A percentile compares a stretch with the other conserved stretches of the same genome.
phyloP scores from a whole-genome alignment of 139 green algal species.

The Trebouxia sp. region DNA sequence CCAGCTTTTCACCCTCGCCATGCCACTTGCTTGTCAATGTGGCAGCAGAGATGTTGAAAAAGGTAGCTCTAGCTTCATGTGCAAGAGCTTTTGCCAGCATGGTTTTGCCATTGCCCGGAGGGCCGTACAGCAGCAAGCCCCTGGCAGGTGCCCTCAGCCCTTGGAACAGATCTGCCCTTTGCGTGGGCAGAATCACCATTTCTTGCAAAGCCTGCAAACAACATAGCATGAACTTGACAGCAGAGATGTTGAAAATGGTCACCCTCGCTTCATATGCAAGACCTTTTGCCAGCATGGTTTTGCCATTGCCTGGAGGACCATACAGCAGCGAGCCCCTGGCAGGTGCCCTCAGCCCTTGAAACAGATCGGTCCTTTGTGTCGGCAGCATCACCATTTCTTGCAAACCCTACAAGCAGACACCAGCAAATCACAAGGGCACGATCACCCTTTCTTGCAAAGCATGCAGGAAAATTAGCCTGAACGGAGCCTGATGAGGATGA shows the following conservation, averaged over 20 bases:
- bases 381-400: constrained; percentile 82
- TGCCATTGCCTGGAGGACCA: constrained; percentile 86
- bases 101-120: constrained; percentile 88
- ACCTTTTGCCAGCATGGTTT: constrained; percentile 69
- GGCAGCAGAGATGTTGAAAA: constrained; percentile 86
- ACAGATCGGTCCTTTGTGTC: constrained; percentile 61
- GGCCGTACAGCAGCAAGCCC: constrained; percentile 86
- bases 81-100: constrained; percentile 65
- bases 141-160: constrained; percentile 75
- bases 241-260: constrained; percentile 86
- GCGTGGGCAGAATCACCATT: constrained; percentile 74
- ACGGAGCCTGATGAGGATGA: neutral
- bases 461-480: neutral
- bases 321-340: constrained; percentile 84
- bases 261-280: constrained; percentile 63
- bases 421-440: constrained; percentile 83
- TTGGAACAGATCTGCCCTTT: constrained; percentile 67
- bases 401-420: constrained; percentile 47
- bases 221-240: neutral
- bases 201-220: constrained; percentile 64
- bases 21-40: constrained; percentile 86
- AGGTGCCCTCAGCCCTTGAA: constrained; percentile 74
- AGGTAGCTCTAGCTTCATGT: constrained; percentile 63
- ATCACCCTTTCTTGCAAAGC: constrained; percentile 50
- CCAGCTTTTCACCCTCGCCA: constrained; percentile 93